These are phyloP conservation scores for Suhomyces chickasaworum DNA, from an alignment of 1,139 yeast genomes.

Conservation along the genomic window DNA sequence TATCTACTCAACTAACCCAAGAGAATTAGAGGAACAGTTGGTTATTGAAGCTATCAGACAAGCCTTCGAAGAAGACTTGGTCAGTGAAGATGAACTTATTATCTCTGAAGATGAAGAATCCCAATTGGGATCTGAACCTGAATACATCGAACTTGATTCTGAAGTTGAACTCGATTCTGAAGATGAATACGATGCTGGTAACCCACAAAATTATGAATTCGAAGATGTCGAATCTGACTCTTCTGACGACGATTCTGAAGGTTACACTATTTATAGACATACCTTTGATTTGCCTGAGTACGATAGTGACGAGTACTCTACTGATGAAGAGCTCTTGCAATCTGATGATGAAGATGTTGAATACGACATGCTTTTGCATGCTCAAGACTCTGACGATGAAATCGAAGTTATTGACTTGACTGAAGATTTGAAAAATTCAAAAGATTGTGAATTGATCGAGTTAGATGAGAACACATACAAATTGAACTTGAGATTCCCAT, in stretches of 20 bases:
- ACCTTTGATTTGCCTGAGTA: slow-evolving; percentile 43
- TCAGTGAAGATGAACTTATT: slow-evolving; percentile 29
- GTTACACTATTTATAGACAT: slow-evolving; percentile 47
- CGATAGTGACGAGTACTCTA: slow-evolving; percentile 38
- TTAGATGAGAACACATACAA: slow-evolving; percentile 45
- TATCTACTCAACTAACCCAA: slow-evolving; percentile 37
- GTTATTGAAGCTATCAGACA: slow-evolving; percentile 45
- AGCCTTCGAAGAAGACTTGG: slow-evolving; percentile 39
- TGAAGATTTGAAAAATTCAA: slow-evolving; percentile 46
- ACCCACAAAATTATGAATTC: slow-evolving; percentile 30
- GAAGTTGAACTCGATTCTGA: slow-evolving; percentile 22
- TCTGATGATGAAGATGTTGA: slow-evolving; percentile 25
- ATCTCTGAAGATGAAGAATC: slow-evolving; percentile 31
- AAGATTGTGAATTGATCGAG: slow-evolving; percentile 48
- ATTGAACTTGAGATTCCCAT: slow-evolving; percentile 47
- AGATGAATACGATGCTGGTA: slow-evolving; percentile 27
- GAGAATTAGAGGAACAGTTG: slow-evolving; percentile 37
- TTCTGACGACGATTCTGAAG: slow-evolving; percentile 39
- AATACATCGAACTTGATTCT: slow-evolving; percentile 37
- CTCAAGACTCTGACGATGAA: slow-evolving; percentile 34
- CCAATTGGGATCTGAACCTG: slow-evolving; percentile 34
- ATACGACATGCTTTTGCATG: slow-evolving; percentile 11
- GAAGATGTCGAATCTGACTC: slow-evolving; percentile 23
- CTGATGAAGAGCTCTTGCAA: slow-evolving; percentile 39
- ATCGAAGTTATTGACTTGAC: slow-evolving; percentile 44